phyloP scores from a whole-genome alignment of 495 filamentous ascomycete species.

The Podospora didyma region DNA sequence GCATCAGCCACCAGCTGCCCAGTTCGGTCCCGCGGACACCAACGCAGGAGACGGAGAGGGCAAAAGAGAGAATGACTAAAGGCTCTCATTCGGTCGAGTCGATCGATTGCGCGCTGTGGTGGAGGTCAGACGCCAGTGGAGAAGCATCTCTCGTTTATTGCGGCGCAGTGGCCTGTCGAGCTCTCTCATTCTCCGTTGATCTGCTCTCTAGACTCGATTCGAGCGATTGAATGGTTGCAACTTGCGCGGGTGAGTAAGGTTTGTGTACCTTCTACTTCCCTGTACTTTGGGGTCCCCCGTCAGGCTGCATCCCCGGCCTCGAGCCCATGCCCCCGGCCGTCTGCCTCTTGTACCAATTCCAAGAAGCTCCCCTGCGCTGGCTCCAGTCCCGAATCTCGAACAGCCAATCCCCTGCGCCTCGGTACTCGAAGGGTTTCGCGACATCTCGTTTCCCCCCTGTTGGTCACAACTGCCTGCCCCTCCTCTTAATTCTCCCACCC shows the following conservation, averaged over 20 bases:
- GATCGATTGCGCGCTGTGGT: background rate
- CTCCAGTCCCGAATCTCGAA: slow-evolving; percentile 6
- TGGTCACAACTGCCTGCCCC: too few relatives aligned
- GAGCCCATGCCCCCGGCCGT: background rate
- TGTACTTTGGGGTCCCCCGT: slow-evolving; percentile 5
- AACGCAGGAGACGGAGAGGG: background rate
- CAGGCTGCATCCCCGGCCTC: slow-evolving; percentile 6
- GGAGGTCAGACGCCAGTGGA: slow-evolving; percentile 6
- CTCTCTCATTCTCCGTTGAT: slow-evolving; percentile 3
- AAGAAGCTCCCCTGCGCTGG: background rate
- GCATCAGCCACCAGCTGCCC: background rate
- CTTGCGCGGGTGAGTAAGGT: background rate
- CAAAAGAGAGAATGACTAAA: background rate
- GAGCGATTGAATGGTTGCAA: background rate
- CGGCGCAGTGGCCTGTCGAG: background rate
- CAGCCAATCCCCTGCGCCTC: slow-evolving; percentile 7
- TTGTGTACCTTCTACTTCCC: slow-evolving; percentile 3
- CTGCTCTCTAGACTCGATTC: slow-evolving; percentile 2
- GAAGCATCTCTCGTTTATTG: slow-evolving; percentile 6
- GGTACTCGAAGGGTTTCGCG: background rate
- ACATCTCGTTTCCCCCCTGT: background rate
- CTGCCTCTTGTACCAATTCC: background rate
- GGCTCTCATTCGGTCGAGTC: background rate
- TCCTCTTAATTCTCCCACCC: too few relatives aligned
- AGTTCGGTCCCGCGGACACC: background rate